A percentile compares a stretch with the other conserved stretches of the same genome.
These are phyloP conservation scores for Ormosia emarginata DNA, from an alignment of 306 rosid genomes.

Conservation along the genomic window DNA sequence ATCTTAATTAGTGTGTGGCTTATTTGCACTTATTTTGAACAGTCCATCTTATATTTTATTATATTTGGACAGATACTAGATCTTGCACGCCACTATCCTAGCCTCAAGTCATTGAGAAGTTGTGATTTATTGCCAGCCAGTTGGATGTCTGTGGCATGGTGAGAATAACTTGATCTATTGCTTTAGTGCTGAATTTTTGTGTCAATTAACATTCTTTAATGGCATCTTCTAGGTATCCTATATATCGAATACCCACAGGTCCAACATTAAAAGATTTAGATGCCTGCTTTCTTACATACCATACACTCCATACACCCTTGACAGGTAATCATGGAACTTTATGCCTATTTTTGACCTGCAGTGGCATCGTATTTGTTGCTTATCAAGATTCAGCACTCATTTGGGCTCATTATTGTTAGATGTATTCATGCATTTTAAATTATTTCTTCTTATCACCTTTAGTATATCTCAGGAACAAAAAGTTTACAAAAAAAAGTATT, in stretches of 20 bases:
- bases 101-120: slow-evolving; percentile 74
- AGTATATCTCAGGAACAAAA: background rate
- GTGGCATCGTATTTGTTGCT: slow-evolving; percentile 7
- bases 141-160: slow-evolving; percentile 98
- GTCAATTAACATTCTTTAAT: slow-evolving; percentile 23
- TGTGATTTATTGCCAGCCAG: slow-evolving; percentile 77
- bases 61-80: slow-evolving; percentile 62
- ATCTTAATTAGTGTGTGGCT: slow-evolving; percentile 12
- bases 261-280: slow-evolving; percentile 86
- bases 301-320: slow-evolving; percentile 67
- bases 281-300: slow-evolving; percentile 90
- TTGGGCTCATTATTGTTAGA: background rate
- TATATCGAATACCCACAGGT: slow-evolving; percentile 87
- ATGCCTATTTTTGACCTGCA: slow-evolving; percentile 5
- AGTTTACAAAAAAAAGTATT: background rate
- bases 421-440: background rate
- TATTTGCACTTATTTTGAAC: slow-evolving; percentile 7
- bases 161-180: slow-evolving; percentile 22
- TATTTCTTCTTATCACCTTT: background rate
- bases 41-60: slow-evolving; percentile 19
- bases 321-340: slow-evolving; percentile 50
- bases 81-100: slow-evolving; percentile 62
- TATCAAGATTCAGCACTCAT: background rate
- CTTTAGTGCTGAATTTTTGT: slow-evolving; percentile 11
- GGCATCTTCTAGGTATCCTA: slow-evolving; percentile 77